A percentile compares a stretch with the other conserved stretches of the same genome.
These are phyloP conservation scores for Nakataea oryzae DNA, from an alignment of 2,329 filamentous ascomycete species.

Conservation along the genomic window DNA sequence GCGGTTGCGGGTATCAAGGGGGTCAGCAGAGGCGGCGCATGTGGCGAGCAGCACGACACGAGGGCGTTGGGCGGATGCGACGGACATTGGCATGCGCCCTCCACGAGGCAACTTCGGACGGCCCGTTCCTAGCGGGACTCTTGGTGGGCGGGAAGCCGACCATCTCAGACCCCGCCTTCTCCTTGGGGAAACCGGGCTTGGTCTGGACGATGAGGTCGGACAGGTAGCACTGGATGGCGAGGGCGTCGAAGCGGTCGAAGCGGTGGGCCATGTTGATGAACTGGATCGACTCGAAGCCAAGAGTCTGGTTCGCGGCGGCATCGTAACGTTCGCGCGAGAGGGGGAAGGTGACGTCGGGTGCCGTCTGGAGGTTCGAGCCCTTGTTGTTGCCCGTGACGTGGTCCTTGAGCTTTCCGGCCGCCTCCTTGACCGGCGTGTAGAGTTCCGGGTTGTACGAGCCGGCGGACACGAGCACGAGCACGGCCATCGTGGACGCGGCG, in stretches of 20 bases:
- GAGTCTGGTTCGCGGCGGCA: slow-evolving; percentile 10
- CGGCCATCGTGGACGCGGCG: not conserved
- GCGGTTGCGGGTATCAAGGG: no score
- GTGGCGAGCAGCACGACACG: no score
- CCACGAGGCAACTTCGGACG: not conserved
- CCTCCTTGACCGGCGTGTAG: not conserved
- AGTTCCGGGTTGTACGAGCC: not conserved
- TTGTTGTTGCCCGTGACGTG: not conserved
- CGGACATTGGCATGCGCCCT: not conserved
- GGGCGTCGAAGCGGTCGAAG: slow-evolving; percentile 16
- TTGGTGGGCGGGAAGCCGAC: not conserved
- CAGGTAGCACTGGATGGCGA: slow-evolving; percentile 15
- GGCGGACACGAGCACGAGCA: not conserved
- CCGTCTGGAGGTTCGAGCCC: no score
- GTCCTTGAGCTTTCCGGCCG: not conserved
- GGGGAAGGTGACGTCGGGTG: no score
- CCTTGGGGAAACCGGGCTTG: slow-evolving; percentile 10
- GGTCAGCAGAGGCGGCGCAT: no score
- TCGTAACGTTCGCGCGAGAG: not conserved
- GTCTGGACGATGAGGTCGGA: slow-evolving; percentile 14
- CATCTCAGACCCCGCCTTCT: slow-evolving; percentile 1
- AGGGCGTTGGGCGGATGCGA: no score
- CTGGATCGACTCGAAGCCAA: slow-evolving; percentile 14
- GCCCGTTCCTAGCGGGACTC: not conserved
- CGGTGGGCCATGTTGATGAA: slow-evolving; percentile 16